Evolutionary conservation across 2,329 filamentous ascomycete species (phyloP).

Genomic region (Aspergillus ochraceoroseus): DNA sequence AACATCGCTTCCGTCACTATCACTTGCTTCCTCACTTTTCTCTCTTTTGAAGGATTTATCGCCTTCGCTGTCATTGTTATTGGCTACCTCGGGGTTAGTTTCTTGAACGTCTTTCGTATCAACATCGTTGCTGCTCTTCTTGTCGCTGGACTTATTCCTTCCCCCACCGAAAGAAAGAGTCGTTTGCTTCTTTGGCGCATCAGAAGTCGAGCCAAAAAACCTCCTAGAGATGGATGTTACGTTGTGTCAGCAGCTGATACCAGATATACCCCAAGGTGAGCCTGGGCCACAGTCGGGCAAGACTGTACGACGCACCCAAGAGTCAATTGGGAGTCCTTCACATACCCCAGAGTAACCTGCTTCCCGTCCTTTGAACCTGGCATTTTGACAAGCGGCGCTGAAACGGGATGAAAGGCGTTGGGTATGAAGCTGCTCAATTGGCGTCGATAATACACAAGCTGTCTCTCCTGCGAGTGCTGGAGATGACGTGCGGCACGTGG

Average conservation of each 20-base stretch:
- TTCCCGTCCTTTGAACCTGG: constrained; percentile 43
- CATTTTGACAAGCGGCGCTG: constrained; percentile 10
- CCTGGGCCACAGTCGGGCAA: constrained; percentile 1
- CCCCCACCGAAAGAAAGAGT: constrained; percentile 68
- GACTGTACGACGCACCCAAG: constrained; percentile 56
- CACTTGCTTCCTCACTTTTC: constrained; percentile 33
- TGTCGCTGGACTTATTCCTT: constrained; percentile 39
- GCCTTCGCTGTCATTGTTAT: constrained; percentile 6
- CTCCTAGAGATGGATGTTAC: constrained; percentile 55
- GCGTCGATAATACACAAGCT: not conserved
- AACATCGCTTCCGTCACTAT: constrained; percentile 37
- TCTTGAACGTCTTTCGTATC: constrained; percentile 16
- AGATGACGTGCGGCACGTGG: not conserved
- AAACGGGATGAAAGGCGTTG: not conserved
- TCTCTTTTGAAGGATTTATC: constrained; percentile 19
- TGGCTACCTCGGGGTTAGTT: constrained; percentile 4
- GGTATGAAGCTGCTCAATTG: not conserved
- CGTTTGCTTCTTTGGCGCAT: constrained; percentile 66
- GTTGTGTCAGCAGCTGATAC: not conserved
- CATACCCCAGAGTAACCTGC: constrained; percentile 85
- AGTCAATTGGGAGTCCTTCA: constrained; percentile 67
- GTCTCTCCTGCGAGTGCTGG: not conserved
- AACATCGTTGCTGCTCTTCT: constrained; percentile 23
- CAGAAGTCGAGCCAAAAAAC: constrained; percentile 70
- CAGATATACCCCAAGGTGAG: not conserved